A percentile compares a stretch with the other conserved stretches of the same genome.
Evolutionary conservation across 2,329 filamentous ascomycete species (phyloP).

Genomic region (Ophiostoma ulmi): DNA sequence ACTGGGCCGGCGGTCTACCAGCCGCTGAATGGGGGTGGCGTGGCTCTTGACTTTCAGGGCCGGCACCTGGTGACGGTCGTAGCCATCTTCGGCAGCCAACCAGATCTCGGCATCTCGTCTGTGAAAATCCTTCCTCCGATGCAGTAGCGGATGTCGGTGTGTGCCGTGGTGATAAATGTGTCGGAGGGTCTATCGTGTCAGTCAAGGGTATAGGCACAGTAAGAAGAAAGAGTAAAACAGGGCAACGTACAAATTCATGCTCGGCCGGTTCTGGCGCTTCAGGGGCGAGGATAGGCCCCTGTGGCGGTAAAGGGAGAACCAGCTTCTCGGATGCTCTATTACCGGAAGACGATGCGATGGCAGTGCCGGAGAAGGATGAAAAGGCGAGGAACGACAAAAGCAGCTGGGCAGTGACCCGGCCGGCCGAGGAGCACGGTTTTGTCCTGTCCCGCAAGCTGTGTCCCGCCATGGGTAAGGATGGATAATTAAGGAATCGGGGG

Average conservation of each 20-base stretch:
- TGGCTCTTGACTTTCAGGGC: constrained; percentile 59
- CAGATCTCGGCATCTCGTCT: constrained; percentile 56
- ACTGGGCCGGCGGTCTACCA: constrained; percentile 70
- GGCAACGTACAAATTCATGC: constrained; percentile 48
- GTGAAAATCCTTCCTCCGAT: constrained; percentile 67
- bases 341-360: constrained; percentile 33
- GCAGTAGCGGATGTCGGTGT: constrained; percentile 68
- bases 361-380: constrained; percentile 36
- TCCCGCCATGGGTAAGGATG: constrained; percentile 28
- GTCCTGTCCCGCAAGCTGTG: constrained; percentile 19
- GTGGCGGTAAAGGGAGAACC: constrained; percentile 38
- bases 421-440: constrained; percentile 49
- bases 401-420: constrained; percentile 58
- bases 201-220: not conserved
- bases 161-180: constrained; percentile 93
- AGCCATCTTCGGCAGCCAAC: constrained; percentile 56
- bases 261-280: constrained; percentile 47
- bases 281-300: constrained; percentile 41
- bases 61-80: constrained; percentile 47
- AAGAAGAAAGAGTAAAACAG: not conserved
- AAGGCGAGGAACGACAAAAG: constrained; percentile 64
- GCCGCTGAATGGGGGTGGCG: constrained; percentile 66
- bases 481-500: not conserved
- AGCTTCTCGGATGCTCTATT: constrained; percentile 38
- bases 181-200: constrained; percentile 54